Conservation (phyloP, 2,329 filamentous ascomycete species). For the Phialemoniopsis sp. region DNA sequence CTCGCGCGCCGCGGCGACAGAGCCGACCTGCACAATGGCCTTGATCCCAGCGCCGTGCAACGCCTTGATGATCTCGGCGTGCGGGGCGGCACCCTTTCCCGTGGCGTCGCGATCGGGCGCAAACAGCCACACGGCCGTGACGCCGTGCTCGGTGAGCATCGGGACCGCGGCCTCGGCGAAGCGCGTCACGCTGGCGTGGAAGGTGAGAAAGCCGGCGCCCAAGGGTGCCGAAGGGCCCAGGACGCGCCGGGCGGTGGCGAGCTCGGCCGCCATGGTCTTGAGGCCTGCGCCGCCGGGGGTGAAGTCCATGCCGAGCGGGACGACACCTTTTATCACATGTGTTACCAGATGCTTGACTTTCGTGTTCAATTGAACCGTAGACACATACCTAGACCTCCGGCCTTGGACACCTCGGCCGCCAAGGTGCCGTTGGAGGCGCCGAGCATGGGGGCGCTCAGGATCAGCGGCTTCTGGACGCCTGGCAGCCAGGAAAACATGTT, state of each 20-base stretch:
- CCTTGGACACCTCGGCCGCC: slow-evolving; percentile 31
- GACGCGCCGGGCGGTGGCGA: slow-evolving; percentile 15
- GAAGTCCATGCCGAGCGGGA: slow-evolving; percentile 26
- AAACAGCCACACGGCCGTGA: slow-evolving; percentile 64
- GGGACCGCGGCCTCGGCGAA: slow-evolving; percentile 39
- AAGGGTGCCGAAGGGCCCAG: slow-evolving; percentile 33
- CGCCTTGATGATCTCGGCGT: slow-evolving; percentile 27
- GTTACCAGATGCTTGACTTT: not conserved
- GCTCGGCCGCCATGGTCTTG: slow-evolving; percentile 22
- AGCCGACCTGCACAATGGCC: slow-evolving; percentile 60
- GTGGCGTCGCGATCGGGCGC: slow-evolving; percentile 43
- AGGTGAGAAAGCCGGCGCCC: slow-evolving; percentile 60
- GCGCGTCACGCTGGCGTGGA: slow-evolving; percentile 31
- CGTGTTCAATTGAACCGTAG: slow-evolving; percentile 1
- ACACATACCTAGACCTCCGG: slow-evolving; percentile 32
- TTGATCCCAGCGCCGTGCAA: slow-evolving; percentile 31
- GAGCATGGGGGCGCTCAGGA: slow-evolving; percentile 37
- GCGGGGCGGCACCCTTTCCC: slow-evolving; percentile 30
- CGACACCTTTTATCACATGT: slow-evolving; percentile 17
- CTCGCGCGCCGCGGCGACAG: slow-evolving; percentile 48
- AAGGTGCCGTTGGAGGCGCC: slow-evolving; percentile 28
- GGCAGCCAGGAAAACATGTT: no score
- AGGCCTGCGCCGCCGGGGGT: slow-evolving; percentile 19
- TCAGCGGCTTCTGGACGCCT: slow-evolving; percentile 20
- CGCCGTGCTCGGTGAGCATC: slow-evolving; percentile 45